Conservation (phyloP, 2,329 filamentous ascomycete species). For the Paecilomyces formosus region DNA sequence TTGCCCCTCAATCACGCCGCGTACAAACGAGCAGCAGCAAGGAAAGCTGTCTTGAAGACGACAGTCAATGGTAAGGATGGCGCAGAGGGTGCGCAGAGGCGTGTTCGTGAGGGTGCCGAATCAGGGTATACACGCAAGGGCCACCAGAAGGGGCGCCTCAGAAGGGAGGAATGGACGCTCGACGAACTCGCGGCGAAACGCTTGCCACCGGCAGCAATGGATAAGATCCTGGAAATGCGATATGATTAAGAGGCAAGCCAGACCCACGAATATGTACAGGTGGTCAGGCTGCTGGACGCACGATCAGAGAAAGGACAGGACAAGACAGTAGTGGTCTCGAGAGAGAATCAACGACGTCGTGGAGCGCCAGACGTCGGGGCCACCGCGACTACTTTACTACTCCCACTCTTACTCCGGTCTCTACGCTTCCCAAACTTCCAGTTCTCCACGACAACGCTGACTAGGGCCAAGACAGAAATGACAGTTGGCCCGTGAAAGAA, state of each 20-base stretch:
- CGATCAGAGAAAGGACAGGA: neutral
- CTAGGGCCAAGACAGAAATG: neutral
- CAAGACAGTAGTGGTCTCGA: neutral
- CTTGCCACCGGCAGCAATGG: conserved; percentile 26
- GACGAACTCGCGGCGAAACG: conserved; percentile 3
- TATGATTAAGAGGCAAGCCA: conserved; percentile 1
- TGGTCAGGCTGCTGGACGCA: neutral
- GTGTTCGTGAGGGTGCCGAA: neutral
- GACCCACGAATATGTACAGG: neutral
- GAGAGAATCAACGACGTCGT: neutral
- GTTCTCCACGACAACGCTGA: neutral
- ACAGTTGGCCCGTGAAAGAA: neutral
- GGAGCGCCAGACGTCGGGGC: neutral
- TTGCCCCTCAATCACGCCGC: neutral
- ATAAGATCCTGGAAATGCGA: conserved; percentile 3
- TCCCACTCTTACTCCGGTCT: neutral
- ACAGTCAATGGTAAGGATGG: neutral
- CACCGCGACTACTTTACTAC: neutral
- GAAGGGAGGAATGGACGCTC: conserved; percentile 10
- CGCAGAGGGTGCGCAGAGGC: neutral
- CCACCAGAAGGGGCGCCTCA: conserved; percentile 8
- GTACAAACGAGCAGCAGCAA: neutral
- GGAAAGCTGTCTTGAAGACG: neutral
- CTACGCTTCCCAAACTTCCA: neutral
- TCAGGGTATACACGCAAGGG: conserved; percentile 15